A percentile compares a stretch with the other conserved stretches of the same genome.
These are phyloP conservation scores for Wallacemonas rigidus DNA, from an alignment of 208 protist species.

Conservation along the genomic window DNA sequence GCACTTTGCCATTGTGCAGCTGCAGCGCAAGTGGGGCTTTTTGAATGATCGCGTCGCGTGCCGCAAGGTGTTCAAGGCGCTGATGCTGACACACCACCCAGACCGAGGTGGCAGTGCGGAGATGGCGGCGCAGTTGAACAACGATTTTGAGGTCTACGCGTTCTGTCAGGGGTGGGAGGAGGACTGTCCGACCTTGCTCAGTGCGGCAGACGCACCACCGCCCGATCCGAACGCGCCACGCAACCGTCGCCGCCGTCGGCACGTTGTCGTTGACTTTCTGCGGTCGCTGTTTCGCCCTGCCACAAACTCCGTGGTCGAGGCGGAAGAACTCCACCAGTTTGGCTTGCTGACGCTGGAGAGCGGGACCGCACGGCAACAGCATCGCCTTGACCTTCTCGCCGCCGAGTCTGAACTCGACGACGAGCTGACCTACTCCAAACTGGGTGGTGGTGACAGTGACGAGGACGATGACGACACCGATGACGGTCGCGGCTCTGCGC, in stretches of 20 bases:
- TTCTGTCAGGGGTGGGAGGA: conserved; percentile 70
- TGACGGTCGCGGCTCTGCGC: conserved; percentile 11
- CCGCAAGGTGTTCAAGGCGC: conserved; percentile 57
- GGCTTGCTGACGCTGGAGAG: conserved; percentile 64
- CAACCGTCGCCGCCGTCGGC: conserved; percentile 37
- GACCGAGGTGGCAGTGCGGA: conserved; percentile 61
- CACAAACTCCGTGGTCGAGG: conserved; percentile 61
- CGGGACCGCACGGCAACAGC: conserved; percentile 42
- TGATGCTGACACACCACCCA: conserved; percentile 75
- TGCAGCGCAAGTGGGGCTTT: conserved; percentile 80
- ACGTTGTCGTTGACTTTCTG: conserved; percentile 61
- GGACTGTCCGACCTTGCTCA: conserved; percentile 44
- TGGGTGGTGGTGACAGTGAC: conserved; percentile 18
- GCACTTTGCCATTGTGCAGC: conserved; percentile 78
- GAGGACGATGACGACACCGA: conserved; percentile 28
- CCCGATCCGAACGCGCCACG: conserved; percentile 12
- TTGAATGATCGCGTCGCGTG: conserved; percentile 59
- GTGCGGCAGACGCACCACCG: conserved; percentile 7
- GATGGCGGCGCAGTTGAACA: conserved; percentile 64
- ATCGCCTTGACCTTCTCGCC: conserved; percentile 40
- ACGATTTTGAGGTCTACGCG: conserved; percentile 76
- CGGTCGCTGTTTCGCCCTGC: conserved; percentile 61
- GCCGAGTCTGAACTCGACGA: conserved; percentile 5
- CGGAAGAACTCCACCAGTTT: conserved; percentile 60
- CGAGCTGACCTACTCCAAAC: conserved; percentile 14